Evolutionary conservation across 2,329 filamentous ascomycete genomes (phyloP), one percentile per base, ranked within the genome.

Genomic region (Talaromyces marneffei): DNA sequence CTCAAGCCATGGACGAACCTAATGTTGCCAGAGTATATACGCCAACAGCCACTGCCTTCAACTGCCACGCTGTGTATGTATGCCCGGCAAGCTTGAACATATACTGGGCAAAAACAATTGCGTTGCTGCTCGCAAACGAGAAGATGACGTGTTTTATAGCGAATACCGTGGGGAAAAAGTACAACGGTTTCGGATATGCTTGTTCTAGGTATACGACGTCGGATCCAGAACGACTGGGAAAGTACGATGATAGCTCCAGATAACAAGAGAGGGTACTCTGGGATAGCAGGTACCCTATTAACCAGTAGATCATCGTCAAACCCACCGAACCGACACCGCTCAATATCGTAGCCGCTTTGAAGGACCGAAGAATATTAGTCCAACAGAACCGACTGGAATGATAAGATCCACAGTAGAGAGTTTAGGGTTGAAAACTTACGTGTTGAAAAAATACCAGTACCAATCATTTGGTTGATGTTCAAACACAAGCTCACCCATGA

Each of bases 121-220:
- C 80, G 69, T 89, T 89, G 42, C 84, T 83, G 65, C 84, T 87
- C 64, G 83, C 84, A 65, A 89, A 89, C 0, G 86, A 87, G 3
- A 89, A 73, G 1, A 87, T 70, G 1, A 89, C 84, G 0, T 82
- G 80, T 68, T 87, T 84, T 2, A 87, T 81, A 0, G 87, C 87
- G 68, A 87, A 89, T 0, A 84, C 78, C 0, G 84, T 83, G 0
- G 86, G 85, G 54, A 89, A 84, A 63, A 89, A 80, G 68, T 85
- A 87, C 59, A 79, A 82, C 0, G 87, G 87, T 1, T 84, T 79
- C 0, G 86, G 86, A 64, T 82, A 90, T 0, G 85, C 83, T 67
- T 89, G 87, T 65, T 89, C 87, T 0, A 89, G 78, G 65, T 88
- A 89, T 0, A 87, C 86, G 0, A 87, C 86, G 66, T 89, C 85